Evolutionary conservation across 768 basidiomycete species (phyloP).

Genomic region (Exsudoporus frostii): DNA sequence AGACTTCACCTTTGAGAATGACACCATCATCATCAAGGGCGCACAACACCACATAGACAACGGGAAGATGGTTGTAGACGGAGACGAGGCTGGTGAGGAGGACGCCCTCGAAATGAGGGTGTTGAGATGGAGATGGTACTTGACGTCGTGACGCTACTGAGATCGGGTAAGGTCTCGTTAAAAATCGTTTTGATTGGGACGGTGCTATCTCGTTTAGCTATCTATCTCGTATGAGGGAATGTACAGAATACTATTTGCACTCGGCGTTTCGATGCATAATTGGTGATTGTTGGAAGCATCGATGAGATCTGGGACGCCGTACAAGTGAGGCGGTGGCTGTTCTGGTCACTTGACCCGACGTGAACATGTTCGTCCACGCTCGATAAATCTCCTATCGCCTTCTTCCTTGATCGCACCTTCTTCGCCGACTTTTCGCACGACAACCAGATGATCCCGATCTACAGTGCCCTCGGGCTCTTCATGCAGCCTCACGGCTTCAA

Average conservation of each 20-base stretch:
- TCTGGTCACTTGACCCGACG: too few species aligned
- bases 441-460: constrained; percentile 76
- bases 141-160: background rate
- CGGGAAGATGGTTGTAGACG: constrained; percentile 14
- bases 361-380: too few species aligned
- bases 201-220: constrained; percentile 13
- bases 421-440: constrained; percentile 87
- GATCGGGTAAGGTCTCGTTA: background rate
- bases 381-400: constrained; percentile 57
- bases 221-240: constrained; percentile 13
- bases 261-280: background rate
- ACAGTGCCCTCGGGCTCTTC: constrained; percentile 52
- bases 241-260: constrained; percentile 7
- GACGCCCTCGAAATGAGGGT: constrained; percentile 24
- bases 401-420: constrained; percentile 63
- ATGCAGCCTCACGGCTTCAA: constrained; percentile 33
- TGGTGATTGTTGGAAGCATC: too few species aligned
- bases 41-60: background rate
- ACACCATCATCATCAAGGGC: constrained; percentile 16
- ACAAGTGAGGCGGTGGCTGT: too few species aligned
- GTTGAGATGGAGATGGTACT: constrained; percentile 28
- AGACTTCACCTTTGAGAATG: constrained; percentile 23
- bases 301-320: too few species aligned
- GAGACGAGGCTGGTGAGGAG: background rate
- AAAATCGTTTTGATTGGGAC: background rate